Percentiles rank a stretch among this genome's conserved stretches.
Evolutionary conservation across 2,329 filamentous ascomycete species (phyloP).

Genomic region (Clarireedia monteithiana): DNA sequence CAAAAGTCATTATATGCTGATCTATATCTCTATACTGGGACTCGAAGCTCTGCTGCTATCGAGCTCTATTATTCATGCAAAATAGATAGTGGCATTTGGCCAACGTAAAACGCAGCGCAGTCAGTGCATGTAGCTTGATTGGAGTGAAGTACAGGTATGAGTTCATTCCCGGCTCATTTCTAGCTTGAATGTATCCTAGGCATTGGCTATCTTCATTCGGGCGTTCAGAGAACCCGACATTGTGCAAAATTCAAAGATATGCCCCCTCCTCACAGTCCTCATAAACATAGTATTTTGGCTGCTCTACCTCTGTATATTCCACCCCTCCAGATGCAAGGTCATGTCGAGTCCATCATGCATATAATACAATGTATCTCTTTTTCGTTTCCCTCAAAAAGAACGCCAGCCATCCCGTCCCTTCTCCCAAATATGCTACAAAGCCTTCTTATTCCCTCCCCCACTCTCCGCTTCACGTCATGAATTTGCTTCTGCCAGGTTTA

Average conservation of each 20-base stretch:
- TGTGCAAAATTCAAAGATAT: not conserved
- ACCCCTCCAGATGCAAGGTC: constrained; percentile 5
- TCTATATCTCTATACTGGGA: too few relatives aligned
- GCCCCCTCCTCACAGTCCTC: not conserved
- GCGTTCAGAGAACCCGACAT: too few relatives aligned
- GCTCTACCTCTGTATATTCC: not conserved
- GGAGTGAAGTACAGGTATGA: too few relatives aligned
- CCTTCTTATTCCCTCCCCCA: not conserved
- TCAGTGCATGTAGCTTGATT: too few relatives aligned
- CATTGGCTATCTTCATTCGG: too few relatives aligned
- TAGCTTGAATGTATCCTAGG: too few relatives aligned
- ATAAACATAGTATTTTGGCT: constrained; percentile 3
- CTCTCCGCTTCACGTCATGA: not conserved
- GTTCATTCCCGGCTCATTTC: too few relatives aligned
- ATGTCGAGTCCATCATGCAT: constrained; percentile 4
- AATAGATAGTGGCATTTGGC: too few relatives aligned
- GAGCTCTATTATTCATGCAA: too few relatives aligned
- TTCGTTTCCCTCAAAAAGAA: not conserved
- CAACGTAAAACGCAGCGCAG: too few relatives aligned
- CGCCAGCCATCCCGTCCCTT: constrained; percentile 1
- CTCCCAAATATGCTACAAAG: constrained; percentile 9
- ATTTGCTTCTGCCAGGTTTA: not conserved
- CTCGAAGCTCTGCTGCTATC: too few relatives aligned
- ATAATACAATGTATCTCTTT: constrained; percentile 9
- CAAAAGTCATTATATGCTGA: too few relatives aligned